Conservation (phyloP, 2,329 filamentous ascomycete genomes). For the Tympanopsis confertula region DNA sequence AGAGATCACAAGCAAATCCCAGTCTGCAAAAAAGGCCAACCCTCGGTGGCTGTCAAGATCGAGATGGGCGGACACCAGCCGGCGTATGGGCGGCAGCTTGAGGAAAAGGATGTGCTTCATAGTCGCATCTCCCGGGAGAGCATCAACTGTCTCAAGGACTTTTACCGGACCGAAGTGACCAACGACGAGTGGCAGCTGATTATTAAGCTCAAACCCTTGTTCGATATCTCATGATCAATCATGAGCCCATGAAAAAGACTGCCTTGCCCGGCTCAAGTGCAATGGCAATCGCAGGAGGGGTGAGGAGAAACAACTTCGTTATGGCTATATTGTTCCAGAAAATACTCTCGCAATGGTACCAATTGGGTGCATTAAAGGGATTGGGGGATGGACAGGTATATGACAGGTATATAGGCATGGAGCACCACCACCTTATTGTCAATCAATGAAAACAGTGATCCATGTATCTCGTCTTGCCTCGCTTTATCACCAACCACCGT, state of each 20-base stretch:
- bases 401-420: no score
- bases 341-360: no score
- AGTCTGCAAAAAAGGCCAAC: slow-evolving; percentile 88
- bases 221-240: slow-evolving; percentile 62
- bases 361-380: no score
- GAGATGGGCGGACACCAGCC: slow-evolving; percentile 88
- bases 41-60: slow-evolving; percentile 96
- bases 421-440: no score
- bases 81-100: slow-evolving; percentile 84
- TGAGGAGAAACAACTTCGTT: no score
- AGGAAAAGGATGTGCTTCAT: slow-evolving; percentile 82
- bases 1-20: slow-evolving; percentile 91
- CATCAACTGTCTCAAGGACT: slow-evolving; percentile 93
- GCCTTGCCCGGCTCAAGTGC: no score
- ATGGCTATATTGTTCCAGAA: no score
- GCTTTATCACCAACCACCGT: no score
- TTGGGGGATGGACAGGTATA: no score
- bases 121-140: slow-evolving; percentile 74
- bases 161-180: slow-evolving; percentile 74
- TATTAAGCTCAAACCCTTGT: slow-evolving; percentile 86
- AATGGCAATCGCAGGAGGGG: no score
- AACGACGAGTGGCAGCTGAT: slow-evolving; percentile 93
- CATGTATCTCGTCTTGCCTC: no score
- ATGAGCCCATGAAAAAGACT: slow-evolving; percentile 2
- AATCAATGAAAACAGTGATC: no score